These are phyloP conservation scores for Scolecobasidium constrictum DNA, from an alignment of 2,329 filamentous ascomycete species.

Conservation along the genomic window DNA sequence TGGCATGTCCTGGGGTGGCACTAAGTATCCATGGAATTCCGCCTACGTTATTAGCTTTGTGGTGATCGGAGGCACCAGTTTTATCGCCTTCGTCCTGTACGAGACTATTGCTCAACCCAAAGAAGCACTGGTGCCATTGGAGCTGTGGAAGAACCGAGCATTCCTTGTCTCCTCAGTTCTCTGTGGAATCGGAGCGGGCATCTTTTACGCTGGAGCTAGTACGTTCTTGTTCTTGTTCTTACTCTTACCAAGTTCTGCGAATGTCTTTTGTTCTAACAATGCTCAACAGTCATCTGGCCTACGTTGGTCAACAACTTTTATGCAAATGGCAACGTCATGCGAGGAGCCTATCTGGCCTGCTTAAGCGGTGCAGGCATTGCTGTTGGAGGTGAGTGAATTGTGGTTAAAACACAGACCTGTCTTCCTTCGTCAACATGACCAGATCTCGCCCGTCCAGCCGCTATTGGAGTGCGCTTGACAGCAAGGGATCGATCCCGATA, in stretches of 20 bases:
- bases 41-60: slow-evolving; percentile 22
- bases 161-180: slow-evolving; percentile 13
- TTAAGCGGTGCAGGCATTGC: background rate
- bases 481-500: no score
- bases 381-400: no score
- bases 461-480: no score
- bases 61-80: slow-evolving; percentile 11
- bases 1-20: slow-evolving; percentile 33
- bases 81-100: slow-evolving; percentile 14
- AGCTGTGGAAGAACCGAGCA: slow-evolving; percentile 12
- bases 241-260: no score
- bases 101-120: slow-evolving; percentile 14
- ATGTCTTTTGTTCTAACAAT: no score
- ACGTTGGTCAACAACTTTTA: background rate
- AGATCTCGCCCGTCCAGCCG: no score
- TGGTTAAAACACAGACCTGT: no score
- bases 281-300: background rate
- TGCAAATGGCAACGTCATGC: background rate
- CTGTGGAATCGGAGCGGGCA: slow-evolving; percentile 10
- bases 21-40: slow-evolving; percentile 32
- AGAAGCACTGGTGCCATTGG: slow-evolving; percentile 14
- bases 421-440: no score
- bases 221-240: no score
- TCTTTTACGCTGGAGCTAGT: background rate
- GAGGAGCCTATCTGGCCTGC: background rate